A percentile compares a stretch with the other conserved stretches of the same genome.
Evolutionary conservation across 257 asterid genomes (phyloP).

Genomic region (Ehretia macrophylla): DNA sequence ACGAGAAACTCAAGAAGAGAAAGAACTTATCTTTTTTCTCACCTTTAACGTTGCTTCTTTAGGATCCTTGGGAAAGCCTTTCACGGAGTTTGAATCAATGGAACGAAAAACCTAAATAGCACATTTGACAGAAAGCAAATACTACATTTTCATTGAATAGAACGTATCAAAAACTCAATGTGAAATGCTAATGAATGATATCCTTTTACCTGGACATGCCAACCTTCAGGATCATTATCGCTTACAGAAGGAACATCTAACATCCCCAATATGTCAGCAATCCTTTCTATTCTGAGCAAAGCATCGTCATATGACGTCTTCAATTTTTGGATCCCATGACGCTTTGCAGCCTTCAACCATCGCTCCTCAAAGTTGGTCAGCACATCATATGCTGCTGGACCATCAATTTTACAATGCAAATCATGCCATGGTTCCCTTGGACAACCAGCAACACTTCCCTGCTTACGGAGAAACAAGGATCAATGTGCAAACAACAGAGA

Average conservation of each 20-base stretch:
- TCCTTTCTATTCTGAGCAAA: conserved; percentile 78
- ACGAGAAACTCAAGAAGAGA: conserved; percentile 5
- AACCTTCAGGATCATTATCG: conserved; percentile 70
- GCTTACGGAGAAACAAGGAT: conserved; percentile 14
- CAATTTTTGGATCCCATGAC: conserved; percentile 77
- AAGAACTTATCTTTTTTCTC: conserved; percentile 22
- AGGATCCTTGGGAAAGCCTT: conserved; percentile 91
- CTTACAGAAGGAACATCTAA: conserved; percentile 64
- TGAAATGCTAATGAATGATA: conserved; percentile 1
- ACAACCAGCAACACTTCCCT: conserved; percentile 77
- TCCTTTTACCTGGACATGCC: conserved; percentile 83
- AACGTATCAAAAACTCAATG: background rate
- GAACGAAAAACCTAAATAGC: conserved; percentile 80
- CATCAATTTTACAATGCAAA: conserved; percentile 88
- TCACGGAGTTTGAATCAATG: conserved; percentile 94
- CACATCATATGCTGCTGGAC: conserved; percentile 98
- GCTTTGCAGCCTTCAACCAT: conserved; percentile 90
- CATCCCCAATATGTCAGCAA: conserved; percentile 82
- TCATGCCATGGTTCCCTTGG: conserved; percentile 99
- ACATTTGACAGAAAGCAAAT: conserved; percentile 4
- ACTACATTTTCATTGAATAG: background rate
- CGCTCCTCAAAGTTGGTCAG: conserved; percentile 88
- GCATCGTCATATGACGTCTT: conserved; percentile 79
- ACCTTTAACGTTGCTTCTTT: conserved; percentile 73
- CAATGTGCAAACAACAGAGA: conserved; percentile 1